Base-by-base conservation (phyloP, 768 basidiomycete species). In the Trametopsis cervina region DNA sequence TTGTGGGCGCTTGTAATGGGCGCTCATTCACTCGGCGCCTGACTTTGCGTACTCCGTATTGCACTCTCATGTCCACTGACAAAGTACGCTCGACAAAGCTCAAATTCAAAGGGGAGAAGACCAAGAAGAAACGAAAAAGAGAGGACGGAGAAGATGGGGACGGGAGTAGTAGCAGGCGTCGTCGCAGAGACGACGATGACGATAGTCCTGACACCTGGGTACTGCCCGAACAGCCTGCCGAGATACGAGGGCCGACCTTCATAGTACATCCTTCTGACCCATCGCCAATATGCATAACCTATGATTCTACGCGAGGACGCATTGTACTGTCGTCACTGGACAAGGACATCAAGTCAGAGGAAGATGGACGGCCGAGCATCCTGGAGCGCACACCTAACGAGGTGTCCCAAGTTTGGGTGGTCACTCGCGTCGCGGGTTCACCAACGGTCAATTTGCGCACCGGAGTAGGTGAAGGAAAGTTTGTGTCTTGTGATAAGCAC, bases 351-450 rank as follows among this genome's bases (percentile, higher is more conserved):
- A 73, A 72, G 52, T 27, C 58, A 2, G 79, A 78, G 44, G 77
- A 77, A 20, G 29, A 52, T 7, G 76, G 73, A 36, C 60, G 72
- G 4, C 57, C 66, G 10, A 66, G 68, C 22, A 51, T 88, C 6
- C 69, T 88, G 38, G 80, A 84, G 51, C 79, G 83, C 44, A 76
- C 72, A 9, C 92, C 92, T 3, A 76, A 77, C 0, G 90, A 94
- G 51, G 85, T 93, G 25, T 71, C 85, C 17, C 90, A 94, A 59
- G 91, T 95, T 11, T 95, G 91, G 91, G 92, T 95, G 12, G 78
- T 76, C 20, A 93, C 91, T 23, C 82, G 88, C 40, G 77, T 94
- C 18, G 85, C 89, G 35, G 91, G 91, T 26, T 81, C 91, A 17
- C 64, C 80, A 4, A 89, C 88, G 10, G 77, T 95, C 61, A 95